Base-by-base conservation (phyloP, 2,329 filamentous ascomycete species). In the Polytolypa hystricis region DNA sequence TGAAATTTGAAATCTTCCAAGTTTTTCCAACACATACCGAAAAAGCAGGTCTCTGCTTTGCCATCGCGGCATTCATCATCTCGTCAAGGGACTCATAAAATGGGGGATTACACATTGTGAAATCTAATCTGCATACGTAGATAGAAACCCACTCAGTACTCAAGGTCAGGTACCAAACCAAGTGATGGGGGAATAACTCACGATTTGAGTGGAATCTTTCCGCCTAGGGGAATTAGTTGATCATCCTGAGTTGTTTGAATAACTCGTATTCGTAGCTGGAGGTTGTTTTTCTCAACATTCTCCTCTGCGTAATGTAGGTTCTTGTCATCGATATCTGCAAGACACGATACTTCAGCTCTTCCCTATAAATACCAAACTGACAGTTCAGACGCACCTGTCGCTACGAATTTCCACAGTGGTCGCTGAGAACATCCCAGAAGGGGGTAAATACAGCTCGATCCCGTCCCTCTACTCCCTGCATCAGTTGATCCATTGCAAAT, bases 81-180 rank as follows among this genome's bases (percentile, higher is more conserved):
- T 93, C 85, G 4, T 69, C 60, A 3, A 71, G 62, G 0, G 83
- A 86, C n/a, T 68, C 59, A 64, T 95, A 96, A 62, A 98, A 98
- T 0, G 91, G 91, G 0, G 91, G 91, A 47, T 98, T 98, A 45
- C 81, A 89, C 77, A 96, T 93, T 40, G 75, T 77, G 55, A 96
- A 95, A 53, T 89, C 79, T 29, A 93, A 66, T 3, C 65, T 68
- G 7, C 51, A 42, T 8, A 16, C 26, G 9, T n/a, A n/a, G n/a
- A n/a, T n/a, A n/a, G n/a, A n/a, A n/a, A n/a, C n/a, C n/a, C n/a
- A n/a, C n/a, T n/a, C n/a, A n/a, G n/a, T n/a, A n/a, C n/a, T n/a
- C n/a, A n/a, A n/a, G n/a, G n/a, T n/a, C n/a, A n/a, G n/a, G n/a
- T n/a, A n/a, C n/a, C n/a, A n/a, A n/a, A n/a, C n/a, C n/a, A n/a